Evolutionary conservation across 352 stramenopile genomes (phyloP).

Genomic region (Globisporangium cylindrosporum): DNA sequence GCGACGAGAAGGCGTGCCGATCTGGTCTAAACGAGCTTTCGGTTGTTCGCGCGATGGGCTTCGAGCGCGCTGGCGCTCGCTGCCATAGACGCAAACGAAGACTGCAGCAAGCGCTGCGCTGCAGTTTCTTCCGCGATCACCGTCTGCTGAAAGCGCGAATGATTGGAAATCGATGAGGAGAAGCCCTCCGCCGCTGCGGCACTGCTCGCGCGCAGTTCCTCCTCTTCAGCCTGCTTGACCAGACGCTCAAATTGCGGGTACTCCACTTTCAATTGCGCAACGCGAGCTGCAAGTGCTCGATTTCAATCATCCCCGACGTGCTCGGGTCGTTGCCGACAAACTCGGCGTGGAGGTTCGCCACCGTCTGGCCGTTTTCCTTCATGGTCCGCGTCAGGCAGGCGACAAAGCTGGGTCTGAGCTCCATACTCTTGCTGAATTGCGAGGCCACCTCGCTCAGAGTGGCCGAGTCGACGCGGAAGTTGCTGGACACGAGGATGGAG

Average conservation of each 20-base stretch:
- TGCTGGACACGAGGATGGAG: no score
- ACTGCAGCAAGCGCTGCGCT: not conserved
- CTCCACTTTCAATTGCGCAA: not conserved
- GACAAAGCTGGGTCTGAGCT: no score
- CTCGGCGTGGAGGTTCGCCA: no score
- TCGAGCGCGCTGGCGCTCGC: not conserved
- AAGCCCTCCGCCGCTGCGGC: not conserved
- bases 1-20: not conserved
- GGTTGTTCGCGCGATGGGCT: not conserved
- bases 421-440: no score
- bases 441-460: no score
- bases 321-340: no score
- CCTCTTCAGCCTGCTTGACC: not conserved
- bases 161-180: not conserved
- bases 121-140: not conserved
- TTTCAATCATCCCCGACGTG: no score
- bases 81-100: not conserved
- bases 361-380: no score
- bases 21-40: not conserved
- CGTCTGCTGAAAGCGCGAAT: not conserved
- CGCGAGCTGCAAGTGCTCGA: no score
- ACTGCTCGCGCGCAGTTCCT: not conserved
- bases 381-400: no score
- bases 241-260: not conserved
- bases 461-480: no score